Base-by-base conservation (phyloP, 1,139 yeast species). In the Scheffersomyces cryptocercus region DNA sequence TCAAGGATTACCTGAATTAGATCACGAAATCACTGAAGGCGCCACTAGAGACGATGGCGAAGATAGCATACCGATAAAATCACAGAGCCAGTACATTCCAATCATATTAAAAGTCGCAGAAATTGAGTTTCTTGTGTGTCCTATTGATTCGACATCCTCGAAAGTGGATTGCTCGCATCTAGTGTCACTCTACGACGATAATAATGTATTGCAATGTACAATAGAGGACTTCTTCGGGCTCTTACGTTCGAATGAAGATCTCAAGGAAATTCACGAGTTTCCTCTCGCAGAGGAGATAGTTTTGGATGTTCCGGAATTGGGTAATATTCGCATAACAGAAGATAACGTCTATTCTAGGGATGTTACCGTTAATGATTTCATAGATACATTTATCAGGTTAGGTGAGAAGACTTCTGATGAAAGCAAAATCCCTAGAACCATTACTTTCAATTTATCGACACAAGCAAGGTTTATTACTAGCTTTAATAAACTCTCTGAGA, bases 261-360 rank as follows among this genome's bases (percentile, higher is more conserved):
- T 67, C 36, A 43, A 38, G 20, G 69, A 63, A 24, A 51, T 64
- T 7, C 61, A 56, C 28, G 50, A 53, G 15, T 64, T 68, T 35
- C 50, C 58, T 6, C 53, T 54, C 4, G 56, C 59, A 10, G 64
- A 66, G 35, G 79, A 70, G 45, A 54, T 70, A 40, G 58, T 58
- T 2, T 48, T 76, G 16, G 53, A 50, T 8, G 54, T 74, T 13
- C 66, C 67, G 0, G 73, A 70, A 49, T 52, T 76, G 35, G 56
- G 53, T 10, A 52, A 56, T 24, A 52, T 74, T 20, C 47, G 51
- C 4, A 59, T 77, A 10, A 57, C 70, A 4, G 81, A 77, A 45
- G 79, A 76, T 52, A 69, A 67, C 44, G 50, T 67, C 1, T 66
- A 67, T 47, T 56, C 73, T 10, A 45, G 59, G 24, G 64, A 65